Evolutionary conservation across 2,329 filamentous ascomycete species (phyloP).

Genomic region (Diaporthe sp.): DNA sequence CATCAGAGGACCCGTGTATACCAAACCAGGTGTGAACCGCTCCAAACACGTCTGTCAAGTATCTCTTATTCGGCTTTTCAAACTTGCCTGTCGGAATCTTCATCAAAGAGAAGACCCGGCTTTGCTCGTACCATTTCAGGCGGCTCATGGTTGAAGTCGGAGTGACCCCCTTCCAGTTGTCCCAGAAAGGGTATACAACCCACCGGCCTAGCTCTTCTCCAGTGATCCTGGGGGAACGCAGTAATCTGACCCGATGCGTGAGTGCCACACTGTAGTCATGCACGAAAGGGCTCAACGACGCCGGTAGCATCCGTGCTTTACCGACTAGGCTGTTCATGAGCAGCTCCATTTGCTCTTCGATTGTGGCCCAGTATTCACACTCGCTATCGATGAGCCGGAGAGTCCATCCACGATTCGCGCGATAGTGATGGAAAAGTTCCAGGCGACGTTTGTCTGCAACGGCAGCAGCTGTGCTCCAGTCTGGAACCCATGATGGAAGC

Average conservation of each 20-base stretch:
- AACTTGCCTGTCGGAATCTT: too few relatives aligned
- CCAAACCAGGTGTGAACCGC: too few relatives aligned
- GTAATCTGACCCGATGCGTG: not conserved
- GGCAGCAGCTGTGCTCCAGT: slow-evolving; percentile 21
- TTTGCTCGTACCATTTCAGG: not conserved
- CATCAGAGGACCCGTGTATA: too few relatives aligned
- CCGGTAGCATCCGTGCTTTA: not conserved
- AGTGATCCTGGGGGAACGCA: rapidly evolving
- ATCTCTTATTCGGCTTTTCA: too few relatives aligned
- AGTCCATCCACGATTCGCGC: not conserved
- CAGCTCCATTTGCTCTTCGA: not conserved
- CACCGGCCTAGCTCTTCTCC: not conserved
- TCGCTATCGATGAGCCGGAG: not conserved
- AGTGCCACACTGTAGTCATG: not conserved
- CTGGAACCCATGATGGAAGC: slow-evolving; percentile 29
- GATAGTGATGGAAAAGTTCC: not conserved
- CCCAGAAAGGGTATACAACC: not conserved
- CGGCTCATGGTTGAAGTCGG: not conserved
- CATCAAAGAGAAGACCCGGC: not conserved
- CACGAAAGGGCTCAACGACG: not conserved
- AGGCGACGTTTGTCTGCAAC: slow-evolving; percentile 15
- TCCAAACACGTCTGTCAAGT: too few relatives aligned
- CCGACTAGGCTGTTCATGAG: not conserved
- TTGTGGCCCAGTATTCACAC: not conserved
- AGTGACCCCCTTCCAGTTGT: not conserved